Evolutionary conservation across 768 basidiomycete species (phyloP).

Genomic region (Tephrocybe rancida): DNA sequence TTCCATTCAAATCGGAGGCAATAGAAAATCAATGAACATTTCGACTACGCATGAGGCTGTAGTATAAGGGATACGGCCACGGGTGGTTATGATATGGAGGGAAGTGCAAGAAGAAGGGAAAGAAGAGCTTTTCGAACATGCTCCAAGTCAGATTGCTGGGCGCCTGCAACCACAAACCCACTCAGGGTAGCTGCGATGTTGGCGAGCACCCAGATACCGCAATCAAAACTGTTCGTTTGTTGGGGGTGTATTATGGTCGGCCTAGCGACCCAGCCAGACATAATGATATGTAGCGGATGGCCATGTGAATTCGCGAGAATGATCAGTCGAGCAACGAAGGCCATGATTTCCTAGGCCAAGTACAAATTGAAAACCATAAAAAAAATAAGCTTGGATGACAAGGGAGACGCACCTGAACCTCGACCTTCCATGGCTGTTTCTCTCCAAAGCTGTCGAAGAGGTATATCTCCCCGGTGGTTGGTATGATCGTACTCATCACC

Average conservation of each 20-base stretch:
- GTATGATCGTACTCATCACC: conserved; percentile 28
- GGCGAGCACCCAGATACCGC: background rate
- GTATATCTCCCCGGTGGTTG: conserved; percentile 14
- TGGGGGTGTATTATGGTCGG: background rate
- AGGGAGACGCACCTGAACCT: background rate
- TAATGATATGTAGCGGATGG: background rate
- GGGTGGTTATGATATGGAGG: too few species aligned
- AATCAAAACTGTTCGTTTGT: background rate
- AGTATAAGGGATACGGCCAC: too few species aligned
- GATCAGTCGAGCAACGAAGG: background rate
- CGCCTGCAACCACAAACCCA: background rate
- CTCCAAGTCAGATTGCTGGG: background rate
- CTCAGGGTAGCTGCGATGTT: background rate
- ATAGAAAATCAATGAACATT: too few species aligned
- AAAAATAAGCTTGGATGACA: too few species aligned
- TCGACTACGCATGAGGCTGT: too few species aligned
- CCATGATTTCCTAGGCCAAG: too few species aligned
- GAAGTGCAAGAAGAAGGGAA: too few species aligned
- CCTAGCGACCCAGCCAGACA: background rate
- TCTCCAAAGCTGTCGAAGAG: conserved; percentile 33
- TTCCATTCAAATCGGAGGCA: too few species aligned
- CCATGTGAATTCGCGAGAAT: background rate
- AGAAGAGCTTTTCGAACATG: background rate
- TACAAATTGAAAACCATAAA: too few species aligned
- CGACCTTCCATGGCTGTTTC: conserved; percentile 2